A percentile compares a stretch with the other conserved stretches of the same genome.
Evolutionary conservation across 768 basidiomycete species (phyloP).

Genomic region (Lentinula sp.): DNA sequence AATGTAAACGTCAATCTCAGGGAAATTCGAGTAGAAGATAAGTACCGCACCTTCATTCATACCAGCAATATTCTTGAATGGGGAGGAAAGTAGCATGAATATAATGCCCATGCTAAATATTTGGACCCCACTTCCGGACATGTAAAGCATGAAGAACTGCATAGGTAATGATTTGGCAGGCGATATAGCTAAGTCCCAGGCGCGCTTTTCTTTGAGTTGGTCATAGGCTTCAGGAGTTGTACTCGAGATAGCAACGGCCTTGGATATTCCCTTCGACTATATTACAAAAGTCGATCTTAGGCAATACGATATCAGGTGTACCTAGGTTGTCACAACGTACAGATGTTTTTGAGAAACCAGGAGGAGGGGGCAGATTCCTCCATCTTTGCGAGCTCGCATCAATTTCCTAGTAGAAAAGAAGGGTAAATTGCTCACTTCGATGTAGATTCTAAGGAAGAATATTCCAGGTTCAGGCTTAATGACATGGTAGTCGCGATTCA

Average conservation of each 20-base stretch:
- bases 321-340: constrained; percentile 14
- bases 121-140: constrained; percentile 94
- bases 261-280: constrained; percentile 36
- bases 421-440: constrained; percentile 25
- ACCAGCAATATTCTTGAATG: constrained; percentile 75
- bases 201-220: constrained; percentile 67
- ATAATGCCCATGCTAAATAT: constrained; percentile 97
- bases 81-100: constrained; percentile 83
- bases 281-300: constrained; percentile 1
- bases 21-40: not conserved
- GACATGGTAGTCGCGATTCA: not conserved
- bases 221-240: constrained; percentile 49
- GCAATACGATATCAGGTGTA: constrained; percentile 6
- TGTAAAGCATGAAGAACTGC: constrained; percentile 98
- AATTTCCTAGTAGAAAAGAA: not conserved
- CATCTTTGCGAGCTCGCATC: constrained; percentile 34
- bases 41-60: constrained; percentile 67
- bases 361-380: constrained; percentile 59
- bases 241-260: constrained; percentile 19
- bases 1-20: not conserved
- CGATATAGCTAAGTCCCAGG: constrained; percentile 79
- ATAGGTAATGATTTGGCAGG: constrained; percentile 92
- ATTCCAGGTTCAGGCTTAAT: constrained; percentile 26
- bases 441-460: constrained; percentile 31
- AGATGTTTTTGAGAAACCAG: constrained; percentile 56